Evolutionary conservation across 2,329 filamentous ascomycete genomes (phyloP), one percentile per base, ranked within the genome.

Genomic region (Parafenestella ontariensis): DNA sequence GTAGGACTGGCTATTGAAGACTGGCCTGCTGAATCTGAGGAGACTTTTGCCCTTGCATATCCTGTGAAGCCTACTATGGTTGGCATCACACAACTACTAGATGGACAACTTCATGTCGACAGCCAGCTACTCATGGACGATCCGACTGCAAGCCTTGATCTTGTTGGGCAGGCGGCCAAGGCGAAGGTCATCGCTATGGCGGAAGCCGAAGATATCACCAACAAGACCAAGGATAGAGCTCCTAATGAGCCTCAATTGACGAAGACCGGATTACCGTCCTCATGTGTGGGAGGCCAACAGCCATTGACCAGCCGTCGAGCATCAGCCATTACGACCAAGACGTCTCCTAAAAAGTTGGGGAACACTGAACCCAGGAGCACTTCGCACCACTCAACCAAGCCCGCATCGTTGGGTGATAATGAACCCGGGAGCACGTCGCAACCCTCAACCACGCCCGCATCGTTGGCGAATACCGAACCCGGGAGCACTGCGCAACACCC

Each of bases 1-100:
- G 82, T 97, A 53, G 92, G 92, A 0, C 74, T 96, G 10, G 89
- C 87, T 53, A 76, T 96, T 2, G 70, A 85, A 2, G 77, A 85
- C 26, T 92, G 94, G 68, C 89, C 91, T 0, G 79, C 80, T 10
- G 80, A 83, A 0, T 82, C 83, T 3, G 83, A 84, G 2, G 73
- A 78, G 15, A 80, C 83, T 3, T 96, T 92, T 89, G 86, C 90
- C 0, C 82, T 96, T 26, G 72, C 73, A 3, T 67, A 66, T 9
- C 73, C 76, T 1, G 65, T 79, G 7, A 76, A 79, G 17, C 82
- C 83, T 1, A 69, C 85, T 1, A 76, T 89, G 26, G 77, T 87
- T 20, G 86, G 87, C 0, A 78, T 85, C 3, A 81, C 82, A 1
- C 84, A 87, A 56, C 74, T 86, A 7, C 72, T 82, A 7, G 76